A percentile compares a stretch with the other conserved stretches of the same genome.
phyloP scores from a whole-genome alignment of 2,329 filamentous ascomycete genomes.

The Penicillium aurantiogriseum region DNA sequence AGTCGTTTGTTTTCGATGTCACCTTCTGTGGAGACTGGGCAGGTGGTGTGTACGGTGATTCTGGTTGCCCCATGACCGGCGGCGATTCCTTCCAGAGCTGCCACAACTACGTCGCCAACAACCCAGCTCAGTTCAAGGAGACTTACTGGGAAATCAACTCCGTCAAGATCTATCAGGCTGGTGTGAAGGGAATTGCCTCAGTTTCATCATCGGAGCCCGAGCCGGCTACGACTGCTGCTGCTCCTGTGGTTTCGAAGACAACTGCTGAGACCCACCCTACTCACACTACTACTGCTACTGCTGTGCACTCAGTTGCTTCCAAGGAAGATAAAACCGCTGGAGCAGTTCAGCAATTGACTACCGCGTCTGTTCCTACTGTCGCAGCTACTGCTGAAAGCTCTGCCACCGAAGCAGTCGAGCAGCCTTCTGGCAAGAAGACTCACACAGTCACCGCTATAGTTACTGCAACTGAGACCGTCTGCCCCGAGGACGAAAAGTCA shows the following conservation, averaged over 20 bases:
- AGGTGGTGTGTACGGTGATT: slow-evolving; percentile 49
- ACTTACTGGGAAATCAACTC: slow-evolving; percentile 78
- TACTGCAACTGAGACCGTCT: slow-evolving; percentile 21
- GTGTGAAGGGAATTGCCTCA: slow-evolving; percentile 13
- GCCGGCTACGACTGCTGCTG: neutral
- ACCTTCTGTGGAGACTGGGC: slow-evolving; percentile 59
- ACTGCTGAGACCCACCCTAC: neutral
- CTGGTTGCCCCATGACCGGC: slow-evolving; percentile 56
- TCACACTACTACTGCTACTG: neutral
- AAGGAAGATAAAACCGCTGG: neutral
- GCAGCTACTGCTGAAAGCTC: slow-evolving; percentile 1
- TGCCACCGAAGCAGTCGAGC: neutral
- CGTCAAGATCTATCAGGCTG: slow-evolving; percentile 60
- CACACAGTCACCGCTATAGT: slow-evolving; percentile 10
- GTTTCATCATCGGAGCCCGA: slow-evolving; percentile 3
- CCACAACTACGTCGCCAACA: slow-evolving; percentile 66
- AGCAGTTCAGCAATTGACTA: neutral
- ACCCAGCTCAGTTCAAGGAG: slow-evolving; percentile 67
- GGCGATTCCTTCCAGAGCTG: slow-evolving; percentile 63
- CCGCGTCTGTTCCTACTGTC: neutral
- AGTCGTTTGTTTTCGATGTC: slow-evolving; percentile 50
- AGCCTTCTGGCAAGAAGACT: slow-evolving; percentile 1
- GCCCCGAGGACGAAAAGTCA: slow-evolving; percentile 8
- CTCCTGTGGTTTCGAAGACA: neutral
- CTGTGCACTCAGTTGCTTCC: neutral